Percentiles rank a stretch among this genome's conserved stretches.
These are phyloP conservation scores for Cylindrotheca closterium DNA, from an alignment of 108 stramenopile genomes.

Conservation along the genomic window DNA sequence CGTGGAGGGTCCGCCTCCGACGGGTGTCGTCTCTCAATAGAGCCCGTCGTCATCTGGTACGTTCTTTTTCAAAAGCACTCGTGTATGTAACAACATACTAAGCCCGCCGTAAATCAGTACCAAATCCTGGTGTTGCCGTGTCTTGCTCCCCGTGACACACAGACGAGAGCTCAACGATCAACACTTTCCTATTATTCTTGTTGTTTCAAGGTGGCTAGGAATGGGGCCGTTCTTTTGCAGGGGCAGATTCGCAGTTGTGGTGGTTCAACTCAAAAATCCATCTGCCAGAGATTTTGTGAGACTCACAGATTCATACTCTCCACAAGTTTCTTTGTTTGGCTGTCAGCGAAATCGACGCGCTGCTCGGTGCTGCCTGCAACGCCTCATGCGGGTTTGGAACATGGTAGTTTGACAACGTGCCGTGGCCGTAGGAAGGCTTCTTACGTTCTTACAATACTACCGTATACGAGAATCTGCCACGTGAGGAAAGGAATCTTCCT, in stretches of 20 bases:
- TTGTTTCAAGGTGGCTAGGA: background rate
- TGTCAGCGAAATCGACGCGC: too few relatives aligned
- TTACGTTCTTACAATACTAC: too few relatives aligned
- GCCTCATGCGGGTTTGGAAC: too few relatives aligned
- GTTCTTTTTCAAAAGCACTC: background rate
- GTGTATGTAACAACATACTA: too few relatives aligned
- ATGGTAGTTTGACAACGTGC: too few relatives aligned
- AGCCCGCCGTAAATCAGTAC: background rate
- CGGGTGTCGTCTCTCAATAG: constrained; percentile 1
- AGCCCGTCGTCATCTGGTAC: background rate
- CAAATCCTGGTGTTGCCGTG: background rate
- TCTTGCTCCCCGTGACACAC: background rate
- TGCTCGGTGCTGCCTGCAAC: too few relatives aligned
- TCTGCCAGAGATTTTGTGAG: background rate
- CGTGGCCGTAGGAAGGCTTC: too few relatives aligned
- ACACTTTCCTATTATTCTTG: background rate
- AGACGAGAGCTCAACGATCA: constrained; percentile 1
- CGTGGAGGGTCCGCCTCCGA: background rate
- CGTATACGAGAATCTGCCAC: too few relatives aligned
- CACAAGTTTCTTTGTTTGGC: too few relatives aligned
- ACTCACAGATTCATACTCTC: too few relatives aligned
- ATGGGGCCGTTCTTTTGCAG: background rate
- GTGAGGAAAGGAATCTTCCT: too few relatives aligned
- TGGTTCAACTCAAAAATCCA: background rate
- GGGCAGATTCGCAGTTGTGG: background rate